These are phyloP conservation scores for Solanum pennellii DNA, from an alignment of 257 asterid genomes.

Conservation along the genomic window DNA sequence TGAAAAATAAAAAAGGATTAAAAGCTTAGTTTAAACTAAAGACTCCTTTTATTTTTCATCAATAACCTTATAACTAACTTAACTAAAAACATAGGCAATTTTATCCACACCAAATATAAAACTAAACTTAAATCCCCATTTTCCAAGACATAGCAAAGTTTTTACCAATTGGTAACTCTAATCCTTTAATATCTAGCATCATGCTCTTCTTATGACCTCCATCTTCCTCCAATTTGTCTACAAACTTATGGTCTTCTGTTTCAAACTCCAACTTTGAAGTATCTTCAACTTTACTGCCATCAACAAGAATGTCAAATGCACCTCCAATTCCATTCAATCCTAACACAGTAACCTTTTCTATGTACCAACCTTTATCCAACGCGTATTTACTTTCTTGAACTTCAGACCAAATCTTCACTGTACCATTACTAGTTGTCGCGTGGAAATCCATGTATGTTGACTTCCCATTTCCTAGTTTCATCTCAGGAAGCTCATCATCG, in stretches of 20 bases:
- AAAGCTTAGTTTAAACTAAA: slow-evolving; percentile 5
- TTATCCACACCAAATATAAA: background rate
- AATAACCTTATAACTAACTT: slow-evolving; percentile 1
- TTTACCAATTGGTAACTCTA: slow-evolving; percentile 67
- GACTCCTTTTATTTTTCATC: background rate
- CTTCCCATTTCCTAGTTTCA: slow-evolving; percentile 54
- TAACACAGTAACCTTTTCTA: slow-evolving; percentile 62
- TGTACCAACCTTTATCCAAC: slow-evolving; percentile 51
- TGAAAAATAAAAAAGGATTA: slow-evolving; percentile 3
- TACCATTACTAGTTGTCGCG: slow-evolving; percentile 36
- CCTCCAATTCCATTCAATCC: slow-evolving; percentile 44
- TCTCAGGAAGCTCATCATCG: slow-evolving; percentile 78
- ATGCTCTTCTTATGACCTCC: slow-evolving; percentile 32
- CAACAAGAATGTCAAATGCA: slow-evolving; percentile 33
- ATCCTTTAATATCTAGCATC: slow-evolving; percentile 70
- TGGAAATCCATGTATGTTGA: slow-evolving; percentile 59
- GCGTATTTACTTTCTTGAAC: slow-evolving; percentile 69
- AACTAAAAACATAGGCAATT: background rate
- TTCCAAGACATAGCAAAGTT: slow-evolving; percentile 73
- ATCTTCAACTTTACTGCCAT: slow-evolving; percentile 26
- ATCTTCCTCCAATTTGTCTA: slow-evolving; percentile 22
- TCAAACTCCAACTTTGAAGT: slow-evolving; percentile 27
- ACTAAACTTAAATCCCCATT: slow-evolving; percentile 33
- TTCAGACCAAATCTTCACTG: slow-evolving; percentile 64
- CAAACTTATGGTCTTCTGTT: slow-evolving; percentile 16